These are phyloP conservation scores for Thraustochytrium striatum DNA, from an alignment of 352 stramenopile species.

Conservation along the genomic window DNA sequence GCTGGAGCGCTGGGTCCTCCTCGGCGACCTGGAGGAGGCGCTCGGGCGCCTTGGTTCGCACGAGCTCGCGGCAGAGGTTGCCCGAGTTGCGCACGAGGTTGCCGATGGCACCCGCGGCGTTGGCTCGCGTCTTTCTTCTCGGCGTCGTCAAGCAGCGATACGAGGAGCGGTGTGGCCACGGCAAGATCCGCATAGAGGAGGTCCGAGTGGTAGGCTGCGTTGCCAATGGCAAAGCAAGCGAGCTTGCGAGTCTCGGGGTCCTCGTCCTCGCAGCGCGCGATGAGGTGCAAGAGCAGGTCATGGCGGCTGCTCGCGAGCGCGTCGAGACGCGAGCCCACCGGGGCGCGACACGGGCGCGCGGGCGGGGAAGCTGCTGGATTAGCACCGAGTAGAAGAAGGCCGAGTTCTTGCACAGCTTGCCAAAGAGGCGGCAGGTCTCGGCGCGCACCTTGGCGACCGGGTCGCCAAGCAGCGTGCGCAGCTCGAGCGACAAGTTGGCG, in stretches of 20 bases:
- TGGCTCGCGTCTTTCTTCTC: constrained; percentile 85
- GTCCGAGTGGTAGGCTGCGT: constrained; percentile 77
- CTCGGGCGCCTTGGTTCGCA: constrained; percentile 61
- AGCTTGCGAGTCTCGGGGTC: constrained; percentile 81
- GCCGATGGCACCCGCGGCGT: constrained; percentile 79
- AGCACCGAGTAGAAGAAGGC: constrained; percentile 76
- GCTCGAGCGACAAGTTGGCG: constrained; percentile 61
- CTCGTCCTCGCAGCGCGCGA: constrained; percentile 61
- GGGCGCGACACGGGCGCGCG: not conserved
- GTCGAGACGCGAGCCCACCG: not conserved
- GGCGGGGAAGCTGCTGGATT: constrained; percentile 17
- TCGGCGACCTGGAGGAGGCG: constrained; percentile 68
- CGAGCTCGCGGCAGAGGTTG: constrained; percentile 67
- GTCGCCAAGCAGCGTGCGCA: constrained; percentile 64
- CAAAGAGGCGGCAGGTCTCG: constrained; percentile 82
- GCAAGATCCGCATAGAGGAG: constrained; percentile 69
- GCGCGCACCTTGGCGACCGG: constrained; percentile 69
- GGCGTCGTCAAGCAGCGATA: constrained; percentile 64
- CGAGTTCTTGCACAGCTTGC: constrained; percentile 84
- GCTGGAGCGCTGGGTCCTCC: constrained; percentile 62
- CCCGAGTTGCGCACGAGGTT: constrained; percentile 84
- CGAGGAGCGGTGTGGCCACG: constrained; percentile 64
- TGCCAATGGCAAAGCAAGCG: constrained; percentile 87
- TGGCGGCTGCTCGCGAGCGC: constrained; percentile 49
- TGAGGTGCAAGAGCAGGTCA: constrained; percentile 63